Base-by-base conservation (phyloP, 2,329 filamentous ascomycete species). In the Pseudogymnoascus sp. region DNA sequence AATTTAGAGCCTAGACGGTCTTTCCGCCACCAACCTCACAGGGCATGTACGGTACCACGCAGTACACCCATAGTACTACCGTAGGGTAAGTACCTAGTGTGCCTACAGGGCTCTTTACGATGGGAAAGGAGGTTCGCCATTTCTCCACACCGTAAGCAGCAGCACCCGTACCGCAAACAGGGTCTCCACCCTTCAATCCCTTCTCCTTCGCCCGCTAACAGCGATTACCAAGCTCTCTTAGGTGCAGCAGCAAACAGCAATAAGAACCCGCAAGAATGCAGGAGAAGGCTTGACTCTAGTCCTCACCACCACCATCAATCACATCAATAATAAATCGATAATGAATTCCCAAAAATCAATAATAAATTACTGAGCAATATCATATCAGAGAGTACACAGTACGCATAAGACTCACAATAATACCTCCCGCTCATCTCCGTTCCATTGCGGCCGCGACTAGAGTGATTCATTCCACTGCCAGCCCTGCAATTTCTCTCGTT, bases 1-100 rank as follows among this genome's bases (percentile, higher is more conserved):
- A 53, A 53, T 31, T 53, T 53, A 53, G 47, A 53, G 47, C 47
- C 25, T 53, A 53, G 47, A 53, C 47, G 23, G n/a, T 5, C 14
- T 31, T 53, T 31, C 47, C 47, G 47, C 47, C 47, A 53, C 47
- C 47, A 53, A 53, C 47, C 47, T 53, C 47, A 53, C 47, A 53
- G 47, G 23, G 47, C 47, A 53, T 53, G 47, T 14, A 50, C 21
- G 23, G 44, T 53, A 53, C 47, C 47, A 53, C 23, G 16, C 25
- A n/a, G 23, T 2, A n/a, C 44, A 25, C 12, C 14, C 44, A 50
- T 14, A n/a, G 25, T 50, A 8, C 12, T 14, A 50, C 21, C 8
- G 21, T 50, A 25, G 3, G 3, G 5, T 5, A 50, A n/a, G 44
- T 50, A 50, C 44, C 44, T 50, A 2, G 44, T 25, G 5, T 53